Conservation (phyloP, 768 basidiomycete genomes). For the Suillus luteus region DNA sequence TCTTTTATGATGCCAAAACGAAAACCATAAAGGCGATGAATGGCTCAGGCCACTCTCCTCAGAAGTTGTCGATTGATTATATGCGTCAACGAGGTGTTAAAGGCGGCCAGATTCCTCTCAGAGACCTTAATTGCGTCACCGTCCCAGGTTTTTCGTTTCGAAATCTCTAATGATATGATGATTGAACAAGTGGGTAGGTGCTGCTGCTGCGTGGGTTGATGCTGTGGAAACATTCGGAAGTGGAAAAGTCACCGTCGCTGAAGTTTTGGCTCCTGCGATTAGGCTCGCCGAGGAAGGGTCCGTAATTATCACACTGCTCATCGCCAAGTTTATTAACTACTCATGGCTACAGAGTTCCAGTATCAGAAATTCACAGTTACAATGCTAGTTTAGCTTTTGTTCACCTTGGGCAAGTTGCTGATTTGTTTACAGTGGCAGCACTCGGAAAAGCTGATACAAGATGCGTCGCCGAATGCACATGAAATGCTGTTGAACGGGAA, state of each 20-base stretch:
- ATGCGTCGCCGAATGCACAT: slow-evolving; percentile 80
- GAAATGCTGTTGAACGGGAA: slow-evolving; percentile 87
- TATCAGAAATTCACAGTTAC: slow-evolving; percentile 77
- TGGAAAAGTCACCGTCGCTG: slow-evolving; percentile 58
- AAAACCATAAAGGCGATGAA: slow-evolving; percentile 88
- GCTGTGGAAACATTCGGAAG: slow-evolving; percentile 83
- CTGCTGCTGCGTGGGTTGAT: slow-evolving; percentile 95
- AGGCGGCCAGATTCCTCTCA: slow-evolving; percentile 69
- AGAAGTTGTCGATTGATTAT: slow-evolving; percentile 76
- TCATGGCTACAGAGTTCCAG: slow-evolving; percentile 62
- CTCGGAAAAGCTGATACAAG: slow-evolving; percentile 68
- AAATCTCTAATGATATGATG: slow-evolving; percentile 7
- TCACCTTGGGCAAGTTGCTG: slow-evolving; percentile 7
- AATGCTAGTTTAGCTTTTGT: slow-evolving; percentile 41
- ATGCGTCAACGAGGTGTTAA: slow-evolving; percentile 67
- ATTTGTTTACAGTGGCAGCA: slow-evolving; percentile 43
- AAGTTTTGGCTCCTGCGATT: slow-evolving; percentile 88
- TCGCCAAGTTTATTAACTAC: background rate
- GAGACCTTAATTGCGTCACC: slow-evolving; percentile 88
- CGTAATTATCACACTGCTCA: slow-evolving; percentile 14
- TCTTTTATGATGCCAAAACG: slow-evolving; percentile 85
- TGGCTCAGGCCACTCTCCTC: slow-evolving; percentile 87
- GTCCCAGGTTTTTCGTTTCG: slow-evolving; percentile 60
- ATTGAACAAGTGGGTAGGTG: slow-evolving; percentile 49
- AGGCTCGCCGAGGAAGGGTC: slow-evolving; percentile 90